Base-by-base conservation (phyloP, 129 eudicot genomes). In the Centaurea solstitialis region DNA sequence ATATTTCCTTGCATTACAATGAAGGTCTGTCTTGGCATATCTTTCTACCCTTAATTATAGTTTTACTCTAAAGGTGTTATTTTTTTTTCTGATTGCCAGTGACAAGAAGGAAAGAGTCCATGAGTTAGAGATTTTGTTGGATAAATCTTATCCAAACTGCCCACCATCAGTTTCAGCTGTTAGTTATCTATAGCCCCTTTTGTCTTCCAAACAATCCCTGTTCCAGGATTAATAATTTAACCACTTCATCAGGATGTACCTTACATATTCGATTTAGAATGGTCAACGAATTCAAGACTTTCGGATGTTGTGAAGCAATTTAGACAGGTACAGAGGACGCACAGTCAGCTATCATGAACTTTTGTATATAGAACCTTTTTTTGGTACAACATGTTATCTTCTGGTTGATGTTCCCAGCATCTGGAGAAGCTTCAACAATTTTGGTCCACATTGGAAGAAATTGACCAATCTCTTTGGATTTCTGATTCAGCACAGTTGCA, bases 121-220 rank as follows among this genome's bases (percentile, higher is more conserved):
- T 57, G 84, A 89, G 66, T 47, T 93, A 82, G 96, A 93, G 89
- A 87, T 93, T 67, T 41, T 80, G 20, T 47, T 90, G 76, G 84
- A 93, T 74, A 80, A 82, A 30, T 73, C 86, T 50, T 93, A 93
- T 76, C 98, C 98, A 0, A 87, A 70, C 61, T 75, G 86, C 67
- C 87, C 92, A 15, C 98, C 98, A 82, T 86, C 88, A 66, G 68
- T 89, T 76, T 87, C 96, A 74, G 98, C 96, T 59, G 97, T 93
- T 81, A 62, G 92, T 87, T 79, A 53, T 86, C 74, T 39, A 47
- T 11, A 8, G 20, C 45, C 73, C 80, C 68, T 74, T 86, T 26
- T 74, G 26, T 65, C 68, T 43, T 45, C n/a, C 12, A 20, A 69
- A 66, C 71, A 77, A 38, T 41, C 11, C 47, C 28, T 39, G 24